Evolutionary conservation across 495 filamentous ascomycete species (phyloP).

Genomic region (Aspergillus carlsbadensis): DNA sequence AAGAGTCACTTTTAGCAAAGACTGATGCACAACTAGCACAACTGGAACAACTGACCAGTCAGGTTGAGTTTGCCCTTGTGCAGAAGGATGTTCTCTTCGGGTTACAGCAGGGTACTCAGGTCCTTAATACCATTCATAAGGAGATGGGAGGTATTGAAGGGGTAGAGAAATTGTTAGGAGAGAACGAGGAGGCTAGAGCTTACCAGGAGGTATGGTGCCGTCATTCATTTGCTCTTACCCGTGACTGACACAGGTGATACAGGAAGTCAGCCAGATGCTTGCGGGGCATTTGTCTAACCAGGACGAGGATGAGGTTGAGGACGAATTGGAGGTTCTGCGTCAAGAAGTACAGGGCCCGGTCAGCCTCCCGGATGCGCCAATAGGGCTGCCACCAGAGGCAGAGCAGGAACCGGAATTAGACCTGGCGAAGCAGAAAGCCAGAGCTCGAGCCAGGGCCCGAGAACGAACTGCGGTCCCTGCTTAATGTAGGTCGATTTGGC

Average conservation of each 20-base stretch:
- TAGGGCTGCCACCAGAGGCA: constrained; percentile 28
- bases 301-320: constrained; percentile 97
- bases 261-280: constrained; percentile 91
- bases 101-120: constrained; percentile 85
- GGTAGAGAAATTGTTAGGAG: constrained; percentile 91
- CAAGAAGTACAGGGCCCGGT: constrained; percentile 56
- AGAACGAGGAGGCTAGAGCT: constrained; percentile 80
- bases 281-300: constrained; percentile 81
- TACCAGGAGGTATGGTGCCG: constrained; percentile 70
- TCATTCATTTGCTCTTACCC: background rate
- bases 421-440: constrained; percentile 31
- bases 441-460: constrained; percentile 34
- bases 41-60: constrained; percentile 76
- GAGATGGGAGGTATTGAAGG: constrained; percentile 96
- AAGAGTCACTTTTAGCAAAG: constrained; percentile 83
- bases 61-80: constrained; percentile 90
- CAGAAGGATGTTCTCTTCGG: constrained; percentile 95
- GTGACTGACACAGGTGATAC: constrained; percentile 16
- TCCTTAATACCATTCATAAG: constrained; percentile 83
- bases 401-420: constrained; percentile 20
- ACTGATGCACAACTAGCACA: constrained; percentile 89
- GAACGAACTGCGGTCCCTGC: constrained; percentile 34
- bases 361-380: constrained; percentile 61
- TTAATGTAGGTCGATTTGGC: constrained; percentile 1
- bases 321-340: constrained; percentile 82